Evolutionary conservation across 83 land plant species (phyloP), one percentile per base, ranked within the genome.

Genomic region (Picea abies): DNA sequence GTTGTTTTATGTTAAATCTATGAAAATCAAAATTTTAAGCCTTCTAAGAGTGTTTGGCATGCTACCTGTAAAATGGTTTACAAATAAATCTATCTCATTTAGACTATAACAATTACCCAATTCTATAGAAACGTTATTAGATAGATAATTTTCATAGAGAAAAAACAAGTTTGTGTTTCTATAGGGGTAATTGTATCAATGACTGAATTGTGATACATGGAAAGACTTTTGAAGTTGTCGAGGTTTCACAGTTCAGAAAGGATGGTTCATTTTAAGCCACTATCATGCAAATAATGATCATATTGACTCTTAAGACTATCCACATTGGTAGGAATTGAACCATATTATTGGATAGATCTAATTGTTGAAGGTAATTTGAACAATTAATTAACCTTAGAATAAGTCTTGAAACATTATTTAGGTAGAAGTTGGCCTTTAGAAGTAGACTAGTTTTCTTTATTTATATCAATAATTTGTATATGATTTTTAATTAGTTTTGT

Each of bases 91-190:
- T 9, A 93, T 66, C 81, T 83, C 84, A 5, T 35, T 71, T 63
- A 93, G 67, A 78, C 86, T 89, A 16, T 87, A 76, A 79, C 93
- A 89, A 81, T 92, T 90, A 76, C 92, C 90, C 15, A 95, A 37
- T 82, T 89, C 89, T 5, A 22, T 67, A 9, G 94, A 95, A 23
- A 95, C 87, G 0, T 2, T 47, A 20, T 89, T 92, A 47, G 91
- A 84, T 87, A 93, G 76, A 25, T 86, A 85, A 84, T 95, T 95
- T 56, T 88, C 92, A 78, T 89, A 88, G 29, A 93, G 91, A 63
- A 71, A 83, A 26, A 93, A n/a, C 35, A 61, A 20, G 19, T 49
- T 84, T 37, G 93, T 81, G 35, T 63, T 49, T 86, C 92, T 29
- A 29, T 29, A 4, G 72, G 78, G 2, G 97, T 94, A 22, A 95